Conservation (phyloP, 208 protist genomes). For the Crithidia expoeki region DNA sequence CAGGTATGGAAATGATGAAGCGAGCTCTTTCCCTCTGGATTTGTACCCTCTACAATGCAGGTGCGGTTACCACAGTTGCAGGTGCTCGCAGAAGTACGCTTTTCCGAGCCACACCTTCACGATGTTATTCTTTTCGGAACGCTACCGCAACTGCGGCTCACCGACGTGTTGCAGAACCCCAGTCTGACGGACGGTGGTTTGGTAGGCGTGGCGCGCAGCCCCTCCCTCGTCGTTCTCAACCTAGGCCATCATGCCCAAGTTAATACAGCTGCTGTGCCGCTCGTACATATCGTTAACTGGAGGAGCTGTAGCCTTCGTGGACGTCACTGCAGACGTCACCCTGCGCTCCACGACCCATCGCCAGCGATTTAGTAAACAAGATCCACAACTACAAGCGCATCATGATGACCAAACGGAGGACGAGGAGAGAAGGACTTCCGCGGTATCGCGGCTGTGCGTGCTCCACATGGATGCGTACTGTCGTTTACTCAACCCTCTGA, state of each 20-base stretch:
- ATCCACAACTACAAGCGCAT: neutral
- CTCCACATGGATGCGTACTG: constrained; percentile 14
- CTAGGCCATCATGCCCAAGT: constrained; percentile 12
- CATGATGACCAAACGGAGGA: neutral
- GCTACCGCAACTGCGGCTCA: constrained; percentile 12
- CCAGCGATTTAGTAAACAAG: neutral
- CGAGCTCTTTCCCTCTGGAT: no score
- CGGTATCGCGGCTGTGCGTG: constrained; percentile 4
- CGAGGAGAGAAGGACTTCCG: neutral
- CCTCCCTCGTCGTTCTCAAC: constrained; percentile 11
- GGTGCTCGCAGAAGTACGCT: constrained; percentile 9
- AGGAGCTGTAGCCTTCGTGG: constrained; percentile 24
- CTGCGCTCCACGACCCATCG: neutral
- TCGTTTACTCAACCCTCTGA: constrained; percentile 4
- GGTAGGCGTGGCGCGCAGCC: constrained; percentile 8
- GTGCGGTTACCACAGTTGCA: neutral
- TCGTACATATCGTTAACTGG: constrained; percentile 1
- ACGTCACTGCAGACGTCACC: constrained; percentile 13
- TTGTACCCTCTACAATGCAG: neutral
- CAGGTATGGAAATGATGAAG: no score
- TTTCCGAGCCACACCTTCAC: constrained; percentile 2
- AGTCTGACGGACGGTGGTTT: constrained; percentile 11
- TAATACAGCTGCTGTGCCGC: constrained; percentile 3
- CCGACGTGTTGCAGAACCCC: constrained; percentile 8
- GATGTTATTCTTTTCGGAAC: constrained; percentile 12